A percentile compares a stretch with the other conserved stretches of the same genome.
Evolutionary conservation across 257 asterid genomes (phyloP).

Genomic region (Paulownia fortunei): DNA sequence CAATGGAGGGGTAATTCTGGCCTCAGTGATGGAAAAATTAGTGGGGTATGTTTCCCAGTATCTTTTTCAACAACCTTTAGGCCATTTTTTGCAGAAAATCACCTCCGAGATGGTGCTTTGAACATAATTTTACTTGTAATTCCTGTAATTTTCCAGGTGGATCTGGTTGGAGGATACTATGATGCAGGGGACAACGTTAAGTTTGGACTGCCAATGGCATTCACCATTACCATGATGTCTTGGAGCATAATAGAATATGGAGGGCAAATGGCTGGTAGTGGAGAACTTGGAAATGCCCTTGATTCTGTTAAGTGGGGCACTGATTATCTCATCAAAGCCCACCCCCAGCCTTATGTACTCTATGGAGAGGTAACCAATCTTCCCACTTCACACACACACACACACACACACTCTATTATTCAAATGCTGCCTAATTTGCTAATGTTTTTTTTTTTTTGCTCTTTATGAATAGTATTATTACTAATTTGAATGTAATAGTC

Average conservation of each 20-base stretch:
- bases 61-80: no score
- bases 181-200: constrained; percentile 94
- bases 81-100: no score
- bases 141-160: constrained; percentile 49
- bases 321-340: constrained; percentile 84
- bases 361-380: constrained; percentile 64
- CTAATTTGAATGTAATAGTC: neutral
- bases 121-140: no score
- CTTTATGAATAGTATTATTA: neutral
- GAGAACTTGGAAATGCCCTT: constrained; percentile 66
- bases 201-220: constrained; percentile 88
- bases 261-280: constrained; percentile 55
- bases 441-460: no score
- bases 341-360: constrained; percentile 71
- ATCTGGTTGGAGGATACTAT: constrained; percentile 86
- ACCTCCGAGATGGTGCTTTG: no score
- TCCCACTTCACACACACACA: neutral
- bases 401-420: no score
- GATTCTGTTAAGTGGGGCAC: constrained; percentile 89
- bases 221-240: constrained; percentile 72
- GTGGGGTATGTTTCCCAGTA: constrained; percentile 69
- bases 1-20: constrained; percentile 82
- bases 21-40: constrained; percentile 66
- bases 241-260: constrained; percentile 83
- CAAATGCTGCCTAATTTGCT: no score